These are phyloP conservation scores for Thelephora ganbajun DNA, from an alignment of 768 basidiomycete genomes.

Conservation along the genomic window DNA sequence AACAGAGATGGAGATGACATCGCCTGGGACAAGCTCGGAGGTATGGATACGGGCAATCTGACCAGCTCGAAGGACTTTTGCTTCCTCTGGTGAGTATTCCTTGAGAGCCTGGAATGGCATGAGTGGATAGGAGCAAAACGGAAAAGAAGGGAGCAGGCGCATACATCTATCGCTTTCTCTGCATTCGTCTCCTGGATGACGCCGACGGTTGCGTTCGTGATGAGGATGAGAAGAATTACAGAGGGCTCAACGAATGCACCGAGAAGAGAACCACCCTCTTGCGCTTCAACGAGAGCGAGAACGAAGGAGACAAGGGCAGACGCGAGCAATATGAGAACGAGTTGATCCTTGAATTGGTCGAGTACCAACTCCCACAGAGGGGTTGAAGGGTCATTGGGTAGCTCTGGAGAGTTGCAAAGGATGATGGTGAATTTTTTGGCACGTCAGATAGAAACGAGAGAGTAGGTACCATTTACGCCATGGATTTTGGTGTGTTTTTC, in stretches of 20 bases:
- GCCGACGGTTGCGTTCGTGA: slow-evolving; percentile 95
- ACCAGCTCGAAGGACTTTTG: slow-evolving; percentile 73
- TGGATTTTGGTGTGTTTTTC: slow-evolving; percentile 64
- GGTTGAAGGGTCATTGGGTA: slow-evolving; percentile 86
- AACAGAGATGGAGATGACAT: slow-evolving; percentile 81
- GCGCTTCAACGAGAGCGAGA: slow-evolving; percentile 77
- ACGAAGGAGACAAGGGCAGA: slow-evolving; percentile 91
- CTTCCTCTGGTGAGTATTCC: slow-evolving; percentile 96
- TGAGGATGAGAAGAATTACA: slow-evolving; percentile 89
- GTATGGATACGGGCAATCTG: slow-evolving; percentile 65
- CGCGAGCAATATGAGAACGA: slow-evolving; percentile 90
- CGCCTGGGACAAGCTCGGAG: slow-evolving; percentile 85
- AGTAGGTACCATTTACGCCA: slow-evolving; percentile 63
- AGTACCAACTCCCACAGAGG: slow-evolving; percentile 89
- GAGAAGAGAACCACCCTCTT: slow-evolving; percentile 46
- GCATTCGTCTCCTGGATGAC: slow-evolving; percentile 96
- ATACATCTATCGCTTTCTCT: slow-evolving; percentile 92
- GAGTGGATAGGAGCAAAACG: not conserved
- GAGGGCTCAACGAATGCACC: slow-evolving; percentile 92
- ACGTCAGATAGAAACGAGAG: not conserved
- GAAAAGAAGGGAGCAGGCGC: slow-evolving; percentile 17
- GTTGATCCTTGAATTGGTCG: slow-evolving; percentile 98
- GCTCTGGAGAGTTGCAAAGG: slow-evolving; percentile 32
- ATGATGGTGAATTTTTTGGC: not conserved
- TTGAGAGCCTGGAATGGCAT: slow-evolving; percentile 59